A percentile compares a stretch with the other conserved stretches of the same genome.
phyloP scores from a whole-genome alignment of 2,329 filamentous ascomycete species.

The Exophiala spinifera region DNA sequence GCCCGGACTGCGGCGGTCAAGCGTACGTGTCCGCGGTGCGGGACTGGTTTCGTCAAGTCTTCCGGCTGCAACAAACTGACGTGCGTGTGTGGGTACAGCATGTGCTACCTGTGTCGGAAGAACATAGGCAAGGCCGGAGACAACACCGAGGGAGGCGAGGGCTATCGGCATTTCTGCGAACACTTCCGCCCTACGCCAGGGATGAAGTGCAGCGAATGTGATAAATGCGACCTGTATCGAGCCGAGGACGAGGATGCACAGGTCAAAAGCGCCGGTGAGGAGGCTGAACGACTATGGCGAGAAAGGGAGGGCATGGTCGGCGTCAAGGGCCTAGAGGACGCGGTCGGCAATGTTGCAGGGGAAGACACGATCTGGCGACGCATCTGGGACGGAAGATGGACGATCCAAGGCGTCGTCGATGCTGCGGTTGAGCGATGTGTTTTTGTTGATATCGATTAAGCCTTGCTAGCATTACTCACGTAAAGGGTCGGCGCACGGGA shows the following conservation, averaged over 20 bases:
- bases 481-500: background rate
- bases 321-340: constrained; percentile 25
- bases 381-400: constrained; percentile 40
- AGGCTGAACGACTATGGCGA: constrained; percentile 70
- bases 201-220: constrained; percentile 72
- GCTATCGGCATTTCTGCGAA: constrained; percentile 93
- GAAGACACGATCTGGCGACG: constrained; percentile 36
- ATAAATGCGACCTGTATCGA: constrained; percentile 68
- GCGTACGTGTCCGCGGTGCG: constrained; percentile 87
- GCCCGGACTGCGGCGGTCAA: constrained; percentile 93
- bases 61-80: constrained; percentile 96
- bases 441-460: constrained; percentile 33
- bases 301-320: constrained; percentile 54
- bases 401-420: constrained; percentile 41
- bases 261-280: constrained; percentile 64
- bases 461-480: too few relatives aligned
- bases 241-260: constrained; percentile 72
- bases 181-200: constrained; percentile 85
- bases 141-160: constrained; percentile 49
- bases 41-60: constrained; percentile 87
- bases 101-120: constrained; percentile 95
- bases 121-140: constrained; percentile 29
- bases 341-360: constrained; percentile 25
- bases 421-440: constrained; percentile 41
- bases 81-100: constrained; percentile 91